Evolutionary conservation across 2,329 filamentous ascomycete genomes (phyloP), one percentile per base, ranked within the genome.

Genomic region (Stagonosporopsis rhizophila): DNA sequence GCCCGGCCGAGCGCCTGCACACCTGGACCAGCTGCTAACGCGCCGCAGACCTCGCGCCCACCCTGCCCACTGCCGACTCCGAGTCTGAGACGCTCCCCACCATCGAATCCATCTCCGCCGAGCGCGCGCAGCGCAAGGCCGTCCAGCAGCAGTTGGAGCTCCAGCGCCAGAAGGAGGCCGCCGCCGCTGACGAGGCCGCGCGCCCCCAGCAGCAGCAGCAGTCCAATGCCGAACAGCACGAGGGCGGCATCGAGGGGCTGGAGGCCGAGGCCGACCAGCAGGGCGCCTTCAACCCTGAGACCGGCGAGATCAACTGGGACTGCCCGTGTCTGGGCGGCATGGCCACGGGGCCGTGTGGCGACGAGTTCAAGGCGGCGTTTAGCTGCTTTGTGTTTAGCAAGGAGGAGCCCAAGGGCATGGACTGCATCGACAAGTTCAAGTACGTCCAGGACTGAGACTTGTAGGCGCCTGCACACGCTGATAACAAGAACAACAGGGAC

Each of bases 251-350:
- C 30, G 81, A 82, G 64, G 84, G 80, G 17, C 79, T 95, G 14
- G 89, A 96, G 76, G 86, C 91, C 58, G 92, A 97, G 77, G 92
- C 92, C 6, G 85, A 81, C 59, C 88, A 94, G 74, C 88, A 98
- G 78, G 95, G 92, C 52, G 95, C 95, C 1, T 99, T 98, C 81
- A 96, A 99, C 78, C 92, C 93, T 2, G 95, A 98, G 81, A 99
- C 95, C 9, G 95, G 95, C 67, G 95, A 99, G 84, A 99, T 99
- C 80, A 99, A 99, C 83, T 99, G 95, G 95, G 95, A 98, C 76
- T 99, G 95, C 78, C 95, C 95, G 15, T 99, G 95, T 76, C 81
- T 99, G 30, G 95, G 95, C 44, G 95, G 95, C 49, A 99, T 99
- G 95, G 95, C 95, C 7, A 81, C 96, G 73, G 95, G 95, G 0